A percentile compares a stretch with the other conserved stretches of the same genome.
Evolutionary conservation across 108 stramenopile genomes (phyloP).

Genomic region (Aurantiochytrium sp.): DNA sequence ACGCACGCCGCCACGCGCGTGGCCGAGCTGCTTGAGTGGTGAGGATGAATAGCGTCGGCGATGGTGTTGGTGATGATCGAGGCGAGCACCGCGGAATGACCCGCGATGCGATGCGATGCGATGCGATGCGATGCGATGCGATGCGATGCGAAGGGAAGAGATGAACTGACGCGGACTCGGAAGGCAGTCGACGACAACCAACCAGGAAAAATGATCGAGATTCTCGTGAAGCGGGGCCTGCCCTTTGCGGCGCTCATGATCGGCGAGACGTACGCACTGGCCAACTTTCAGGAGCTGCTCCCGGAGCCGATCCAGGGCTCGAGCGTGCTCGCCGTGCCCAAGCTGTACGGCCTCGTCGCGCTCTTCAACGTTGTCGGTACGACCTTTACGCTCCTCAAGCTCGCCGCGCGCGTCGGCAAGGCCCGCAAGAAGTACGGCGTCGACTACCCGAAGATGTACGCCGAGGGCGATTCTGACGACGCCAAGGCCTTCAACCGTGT

Average conservation of each 20-base stretch:
- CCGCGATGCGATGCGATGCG: no score
- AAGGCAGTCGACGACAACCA: no score
- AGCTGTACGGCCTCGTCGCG: conserved; percentile 10
- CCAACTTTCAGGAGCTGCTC: conserved; percentile 1
- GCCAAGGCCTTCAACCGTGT: conserved; percentile 83
- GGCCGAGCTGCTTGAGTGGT: no score
- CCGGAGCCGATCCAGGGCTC: not conserved
- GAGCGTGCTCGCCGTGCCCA: not conserved
- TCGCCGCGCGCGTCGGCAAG: not conserved
- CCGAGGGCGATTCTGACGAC: conserved; percentile 63
- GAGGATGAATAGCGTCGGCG: no score
- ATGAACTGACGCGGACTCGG: no score
- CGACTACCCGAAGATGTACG: conserved; percentile 75
- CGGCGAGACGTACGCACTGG: not conserved
- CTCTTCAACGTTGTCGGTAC: conserved; percentile 31
- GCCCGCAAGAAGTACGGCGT: conserved; percentile 29
- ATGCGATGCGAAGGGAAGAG: no score
- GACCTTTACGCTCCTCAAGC: not conserved
- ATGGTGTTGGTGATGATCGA: no score
- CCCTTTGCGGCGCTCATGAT: not conserved
- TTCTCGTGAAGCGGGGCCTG: not conserved
- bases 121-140: no score
- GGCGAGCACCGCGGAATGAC: no score
- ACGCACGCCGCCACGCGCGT: no score
- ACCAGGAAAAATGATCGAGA: no score